Conservation (phyloP, 345 rosid species). For the Clausena lansium region DNA sequence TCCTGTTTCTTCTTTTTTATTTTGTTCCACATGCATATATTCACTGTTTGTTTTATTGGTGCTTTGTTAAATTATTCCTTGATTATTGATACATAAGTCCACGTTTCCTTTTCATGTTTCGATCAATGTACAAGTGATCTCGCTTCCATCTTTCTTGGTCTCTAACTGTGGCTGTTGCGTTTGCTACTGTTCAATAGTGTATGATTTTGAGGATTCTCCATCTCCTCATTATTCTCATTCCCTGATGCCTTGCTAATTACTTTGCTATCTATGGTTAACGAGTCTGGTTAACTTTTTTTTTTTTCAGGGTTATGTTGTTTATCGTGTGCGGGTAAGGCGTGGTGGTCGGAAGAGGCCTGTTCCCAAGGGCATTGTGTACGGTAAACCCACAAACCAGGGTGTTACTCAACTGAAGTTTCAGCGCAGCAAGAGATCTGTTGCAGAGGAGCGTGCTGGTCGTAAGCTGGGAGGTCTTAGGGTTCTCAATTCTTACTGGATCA, state of each 20-base stretch:
- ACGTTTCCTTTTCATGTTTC: background rate
- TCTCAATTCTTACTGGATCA: constrained; percentile 94
- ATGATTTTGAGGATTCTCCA: background rate
- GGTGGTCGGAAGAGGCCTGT: constrained; percentile 99
- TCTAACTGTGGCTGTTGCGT: background rate
- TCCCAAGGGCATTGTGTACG: constrained; percentile 89
- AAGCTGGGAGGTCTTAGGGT: constrained; percentile 90
- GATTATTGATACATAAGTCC: no score
- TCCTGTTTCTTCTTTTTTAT: background rate
- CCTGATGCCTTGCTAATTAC: background rate
- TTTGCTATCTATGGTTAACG: background rate
- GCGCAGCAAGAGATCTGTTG: constrained; percentile 96
- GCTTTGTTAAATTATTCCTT: background rate
- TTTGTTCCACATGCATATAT: background rate
- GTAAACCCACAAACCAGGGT: constrained; percentile 93
- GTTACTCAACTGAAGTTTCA: constrained; percentile 97
- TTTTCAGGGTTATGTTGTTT: constrained; percentile 77
- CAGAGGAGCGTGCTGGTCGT: constrained; percentile 97
- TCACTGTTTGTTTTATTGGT: background rate
- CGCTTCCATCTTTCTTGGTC: background rate
- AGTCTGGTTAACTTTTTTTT: background rate
- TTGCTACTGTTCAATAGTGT: background rate
- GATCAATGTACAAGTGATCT: background rate
- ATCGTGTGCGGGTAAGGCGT: constrained; percentile 83
- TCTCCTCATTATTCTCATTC: background rate